phyloP scores from a whole-genome alignment of 306 rosid species.

The Rosa lucieae region DNA sequence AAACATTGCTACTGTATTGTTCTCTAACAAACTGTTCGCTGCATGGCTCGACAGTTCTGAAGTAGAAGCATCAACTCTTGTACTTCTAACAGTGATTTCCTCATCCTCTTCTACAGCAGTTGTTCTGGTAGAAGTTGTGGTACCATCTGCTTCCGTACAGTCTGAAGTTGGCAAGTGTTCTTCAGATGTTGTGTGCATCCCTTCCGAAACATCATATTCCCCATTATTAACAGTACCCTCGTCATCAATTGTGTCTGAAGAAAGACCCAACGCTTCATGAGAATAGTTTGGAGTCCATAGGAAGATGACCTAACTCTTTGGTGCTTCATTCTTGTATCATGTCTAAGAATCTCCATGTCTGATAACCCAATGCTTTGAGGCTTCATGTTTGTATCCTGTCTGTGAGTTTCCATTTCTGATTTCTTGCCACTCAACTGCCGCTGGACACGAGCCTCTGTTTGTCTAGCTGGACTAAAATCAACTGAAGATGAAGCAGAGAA shows the following conservation, averaged over 20 bases:
- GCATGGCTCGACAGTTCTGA: slow-evolving; percentile 34
- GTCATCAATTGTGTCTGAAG: slow-evolving; percentile 37
- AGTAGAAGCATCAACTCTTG: slow-evolving; percentile 41
- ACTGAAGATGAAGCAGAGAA: slow-evolving; percentile 71
- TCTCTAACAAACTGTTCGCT: slow-evolving; percentile 34
- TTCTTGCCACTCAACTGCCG: slow-evolving; percentile 62
- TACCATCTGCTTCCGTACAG: slow-evolving; percentile 36
- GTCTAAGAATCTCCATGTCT: slow-evolving; percentile 36
- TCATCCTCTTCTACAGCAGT: slow-evolving; percentile 44
- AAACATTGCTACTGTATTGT: slow-evolving; percentile 30
- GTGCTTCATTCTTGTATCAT: slow-evolving; percentile 45
- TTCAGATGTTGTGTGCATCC: slow-evolving; percentile 32
- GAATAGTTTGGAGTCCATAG: slow-evolving; percentile 41
- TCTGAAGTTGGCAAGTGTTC: slow-evolving; percentile 37
- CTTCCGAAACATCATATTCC: slow-evolving; percentile 35
- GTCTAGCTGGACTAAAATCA: slow-evolving; percentile 63
- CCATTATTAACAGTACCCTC: slow-evolving; percentile 33
- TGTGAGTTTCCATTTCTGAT: slow-evolving; percentile 38
- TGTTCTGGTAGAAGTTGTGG: slow-evolving; percentile 32
- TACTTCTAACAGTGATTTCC: slow-evolving; percentile 30
- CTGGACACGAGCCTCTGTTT: slow-evolving; percentile 51
- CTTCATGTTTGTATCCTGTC: slow-evolving; percentile 45
- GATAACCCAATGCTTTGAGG: slow-evolving; percentile 37
- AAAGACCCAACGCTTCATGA: slow-evolving; percentile 35
- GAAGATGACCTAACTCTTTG: slow-evolving; percentile 42